These are phyloP conservation scores for Lodderomyces elongisporus DNA, from an alignment of 1,139 yeast genomes.

Conservation along the genomic window DNA sequence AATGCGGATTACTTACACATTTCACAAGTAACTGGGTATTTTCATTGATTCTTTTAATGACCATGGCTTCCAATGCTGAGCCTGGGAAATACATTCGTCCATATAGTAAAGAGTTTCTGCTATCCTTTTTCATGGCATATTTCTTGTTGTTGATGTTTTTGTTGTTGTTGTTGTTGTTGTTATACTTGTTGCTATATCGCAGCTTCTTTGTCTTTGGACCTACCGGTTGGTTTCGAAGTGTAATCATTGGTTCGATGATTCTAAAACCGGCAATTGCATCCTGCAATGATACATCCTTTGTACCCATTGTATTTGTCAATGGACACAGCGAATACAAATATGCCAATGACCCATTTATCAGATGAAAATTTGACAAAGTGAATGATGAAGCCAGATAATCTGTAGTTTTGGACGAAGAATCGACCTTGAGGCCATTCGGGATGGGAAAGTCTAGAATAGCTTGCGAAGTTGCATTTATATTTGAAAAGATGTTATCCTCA, in stretches of 20 bases:
- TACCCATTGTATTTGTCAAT: slow-evolving; percentile 45
- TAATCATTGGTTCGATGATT: slow-evolving; percentile 44
- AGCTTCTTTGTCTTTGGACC: neutral
- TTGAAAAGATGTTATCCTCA: slow-evolving; percentile 69
- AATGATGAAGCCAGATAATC: slow-evolving; percentile 70
- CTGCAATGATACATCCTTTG: slow-evolving; percentile 56
- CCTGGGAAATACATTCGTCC: slow-evolving; percentile 91
- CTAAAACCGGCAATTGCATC: slow-evolving; percentile 78
- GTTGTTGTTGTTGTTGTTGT: slow-evolving; percentile 3
- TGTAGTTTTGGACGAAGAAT: slow-evolving; percentile 69
- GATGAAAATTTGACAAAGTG: slow-evolving; percentile 61
- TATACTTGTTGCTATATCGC: neutral
- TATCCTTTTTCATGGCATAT: no score
- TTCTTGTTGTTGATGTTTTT: no score
- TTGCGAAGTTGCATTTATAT: slow-evolving; percentile 64
- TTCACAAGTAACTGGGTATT: slow-evolving; percentile 64
- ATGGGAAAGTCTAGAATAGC: slow-evolving; percentile 69
- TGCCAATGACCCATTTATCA: slow-evolving; percentile 77
- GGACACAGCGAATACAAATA: slow-evolving; percentile 71
- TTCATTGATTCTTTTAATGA: slow-evolving; percentile 58
- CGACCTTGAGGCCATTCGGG: slow-evolving; percentile 65
- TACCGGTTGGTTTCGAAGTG: slow-evolving; percentile 3
- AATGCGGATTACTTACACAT: slow-evolving; percentile 67
- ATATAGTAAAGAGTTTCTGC: slow-evolving; percentile 32
- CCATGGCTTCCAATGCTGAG: slow-evolving; percentile 83